These are phyloP conservation scores for Aspergillus kassunensis DNA, from an alignment of 495 filamentous ascomycete species.

Conservation along the genomic window DNA sequence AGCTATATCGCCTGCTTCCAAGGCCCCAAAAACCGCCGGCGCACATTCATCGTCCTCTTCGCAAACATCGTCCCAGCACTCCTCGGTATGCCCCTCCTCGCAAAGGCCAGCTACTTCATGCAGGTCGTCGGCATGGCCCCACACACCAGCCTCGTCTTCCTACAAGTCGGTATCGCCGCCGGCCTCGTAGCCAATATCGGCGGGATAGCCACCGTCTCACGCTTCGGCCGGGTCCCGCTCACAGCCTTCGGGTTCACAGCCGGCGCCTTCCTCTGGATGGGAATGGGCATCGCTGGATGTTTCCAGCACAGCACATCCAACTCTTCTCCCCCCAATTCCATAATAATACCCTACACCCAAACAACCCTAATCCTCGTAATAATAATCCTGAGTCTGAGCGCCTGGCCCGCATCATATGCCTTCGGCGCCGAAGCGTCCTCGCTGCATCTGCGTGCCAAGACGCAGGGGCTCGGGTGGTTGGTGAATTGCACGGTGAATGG, in stretches of 20 bases:
- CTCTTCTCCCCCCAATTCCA: no score
- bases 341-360: conserved; percentile 20
- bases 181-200: conserved; percentile 29
- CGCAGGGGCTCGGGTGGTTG: conserved; percentile 35
- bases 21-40: conserved; percentile 38
- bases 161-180: conserved; percentile 29
- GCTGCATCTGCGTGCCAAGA: conserved; percentile 29
- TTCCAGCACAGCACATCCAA: no score
- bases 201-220: conserved; percentile 26
- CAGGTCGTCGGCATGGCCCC: conserved; percentile 32
- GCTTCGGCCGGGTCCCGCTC: conserved; percentile 26
- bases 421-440: conserved; percentile 32
- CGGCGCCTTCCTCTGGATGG: conserved; percentile 25
- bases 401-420: conserved; percentile 36
- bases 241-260: conserved; percentile 15
- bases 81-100: conserved; percentile 31
- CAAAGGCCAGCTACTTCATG: conserved; percentile 32
- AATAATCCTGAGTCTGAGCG: conserved; percentile 24
- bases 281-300: conserved; percentile 33
- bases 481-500: conserved; percentile 22
- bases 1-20: conserved; percentile 42
- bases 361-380: conserved; percentile 27
- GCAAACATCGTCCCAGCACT: conserved; percentile 26
- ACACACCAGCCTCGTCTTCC: conserved; percentile 26
- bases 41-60: conserved; percentile 46